A percentile compares a stretch with the other conserved stretches of the same genome.
Evolutionary conservation across 2,329 filamentous ascomycete species (phyloP).

Genomic region (Pestalotiopsis sp.): DNA sequence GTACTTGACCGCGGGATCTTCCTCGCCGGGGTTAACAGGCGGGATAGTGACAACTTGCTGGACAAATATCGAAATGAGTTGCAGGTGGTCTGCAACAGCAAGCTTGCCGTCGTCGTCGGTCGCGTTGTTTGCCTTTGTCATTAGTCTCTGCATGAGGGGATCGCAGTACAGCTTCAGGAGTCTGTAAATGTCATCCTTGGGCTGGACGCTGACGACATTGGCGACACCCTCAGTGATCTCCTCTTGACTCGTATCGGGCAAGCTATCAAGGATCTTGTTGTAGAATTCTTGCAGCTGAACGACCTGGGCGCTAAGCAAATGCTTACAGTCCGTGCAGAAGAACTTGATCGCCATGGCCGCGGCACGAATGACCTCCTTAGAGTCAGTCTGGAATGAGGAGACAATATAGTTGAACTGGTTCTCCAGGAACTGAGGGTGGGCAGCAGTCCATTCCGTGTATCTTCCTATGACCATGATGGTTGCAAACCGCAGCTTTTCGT

Average conservation of each 20-base stretch:
- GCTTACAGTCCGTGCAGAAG: constrained; percentile 93
- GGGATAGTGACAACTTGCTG: constrained; percentile 71
- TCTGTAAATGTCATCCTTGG: constrained; percentile 76
- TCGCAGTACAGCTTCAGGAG: constrained; percentile 92
- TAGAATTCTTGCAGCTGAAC: constrained; percentile 90
- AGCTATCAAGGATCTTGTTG: constrained; percentile 81
- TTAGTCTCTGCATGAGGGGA: constrained; percentile 82
- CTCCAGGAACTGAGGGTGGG: constrained; percentile 90
- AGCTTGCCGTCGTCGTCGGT: constrained; percentile 82
- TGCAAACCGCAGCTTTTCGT: constrained; percentile 97
- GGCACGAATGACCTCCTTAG: constrained; percentile 87
- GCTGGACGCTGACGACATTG: constrained; percentile 86
- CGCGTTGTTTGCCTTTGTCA: constrained; percentile 84
- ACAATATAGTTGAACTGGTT: constrained; percentile 96
- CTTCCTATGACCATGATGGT: constrained; percentile 96
- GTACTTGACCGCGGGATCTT: constrained; percentile 93
- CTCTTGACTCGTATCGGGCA: constrained; percentile 86
- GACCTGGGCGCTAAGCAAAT: constrained; percentile 81
- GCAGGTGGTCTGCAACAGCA: constrained; percentile 87
- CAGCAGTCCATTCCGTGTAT: constrained; percentile 97
- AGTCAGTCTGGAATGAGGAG: constrained; percentile 84
- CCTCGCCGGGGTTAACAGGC: constrained; percentile 69
- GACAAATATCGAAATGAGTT: constrained; percentile 89
- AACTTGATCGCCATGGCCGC: constrained; percentile 95
- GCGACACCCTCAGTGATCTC: constrained; percentile 96